Base-by-base conservation (phyloP, 148 eudicot species). In the Arbutus unedo region DNA sequence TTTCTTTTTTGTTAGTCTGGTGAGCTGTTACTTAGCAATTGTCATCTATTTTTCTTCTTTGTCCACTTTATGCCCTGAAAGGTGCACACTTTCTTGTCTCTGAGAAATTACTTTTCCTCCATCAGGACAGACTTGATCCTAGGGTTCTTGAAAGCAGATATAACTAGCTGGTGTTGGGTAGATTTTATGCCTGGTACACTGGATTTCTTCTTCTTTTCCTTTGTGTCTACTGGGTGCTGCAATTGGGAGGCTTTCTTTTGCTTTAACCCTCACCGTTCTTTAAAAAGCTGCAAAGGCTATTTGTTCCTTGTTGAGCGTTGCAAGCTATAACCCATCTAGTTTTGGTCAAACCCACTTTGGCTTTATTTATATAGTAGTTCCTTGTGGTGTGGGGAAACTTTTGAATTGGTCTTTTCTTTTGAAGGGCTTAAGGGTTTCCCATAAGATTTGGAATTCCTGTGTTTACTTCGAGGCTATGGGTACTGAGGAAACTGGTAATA, bases 281-380 rank as follows among this genome's bases (percentile, higher is more conserved):
- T n/a, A 87, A 89, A 94, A 95, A 95, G 98, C 98, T 95, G 96
- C 95, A 88, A 89, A 81, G 84, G 82, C 89, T 73, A 79, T 87
- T 92, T 93, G 93, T 93, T 89, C 93, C 98, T 93, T 92, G 96
- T 93, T 90, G 86, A 87, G 93, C 88, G 86, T 86, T 92, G 93
- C 95, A 92, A 93, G 95, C 89, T 85, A 89, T 88, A 66, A 83
- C 85, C 87, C 81, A 83, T 67, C 86, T 84, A 81, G 79, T 85
- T 89, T 92, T 89, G 90, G 96, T 91, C 93, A 94, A 93, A 88
- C 88, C 83, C 88, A 82, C 88, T 87, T 89, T 79, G 45, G 76
- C 85, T 85, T 87, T 88, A 81, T 73, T 76, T 85, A 8, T 79
- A 74, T 87, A 82, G 18, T 76, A 84, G 81, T 85, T 82, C 44